phyloP scores from a whole-genome alignment of 257 asterid genomes.

The Ajuga chamaepitys region DNA sequence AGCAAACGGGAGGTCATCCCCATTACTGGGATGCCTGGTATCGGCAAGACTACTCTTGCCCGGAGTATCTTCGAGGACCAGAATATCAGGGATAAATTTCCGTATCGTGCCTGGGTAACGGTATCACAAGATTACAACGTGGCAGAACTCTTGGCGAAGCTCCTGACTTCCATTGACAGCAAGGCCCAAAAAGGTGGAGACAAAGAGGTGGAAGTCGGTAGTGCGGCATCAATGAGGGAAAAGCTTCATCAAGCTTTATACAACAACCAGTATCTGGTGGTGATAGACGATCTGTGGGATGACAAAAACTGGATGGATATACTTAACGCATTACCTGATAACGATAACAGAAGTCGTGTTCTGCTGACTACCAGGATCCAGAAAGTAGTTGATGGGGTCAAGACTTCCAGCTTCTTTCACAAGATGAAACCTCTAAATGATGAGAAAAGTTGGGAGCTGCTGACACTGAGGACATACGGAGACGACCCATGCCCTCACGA shows the following conservation, averaged over 20 bases:
- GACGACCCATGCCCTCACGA: background rate
- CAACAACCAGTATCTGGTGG: background rate
- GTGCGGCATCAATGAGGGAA: too few relatives aligned
- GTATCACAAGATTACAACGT: background rate
- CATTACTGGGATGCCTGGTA: background rate
- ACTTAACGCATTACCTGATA: background rate
- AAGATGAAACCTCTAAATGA: background rate
- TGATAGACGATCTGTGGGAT: constrained; percentile 1
- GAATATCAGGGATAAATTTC: background rate
- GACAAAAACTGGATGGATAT: background rate
- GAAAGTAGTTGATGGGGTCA: background rate
- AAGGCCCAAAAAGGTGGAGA: background rate
- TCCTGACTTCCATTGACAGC: background rate
- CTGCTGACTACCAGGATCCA: background rate
- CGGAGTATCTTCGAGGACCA: background rate
- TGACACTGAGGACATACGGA: background rate
- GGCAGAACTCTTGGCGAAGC: background rate
- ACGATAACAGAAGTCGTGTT: background rate
- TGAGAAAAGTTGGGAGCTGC: constrained; percentile 14
- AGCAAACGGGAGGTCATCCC: background rate
- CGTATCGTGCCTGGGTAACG: background rate
- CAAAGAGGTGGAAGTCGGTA: too few relatives aligned
- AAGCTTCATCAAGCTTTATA: background rate
- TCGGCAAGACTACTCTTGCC: background rate
- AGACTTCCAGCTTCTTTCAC: background rate